phyloP scores from a whole-genome alignment of 345 rosid genomes.

The Heritiera fomes region DNA sequence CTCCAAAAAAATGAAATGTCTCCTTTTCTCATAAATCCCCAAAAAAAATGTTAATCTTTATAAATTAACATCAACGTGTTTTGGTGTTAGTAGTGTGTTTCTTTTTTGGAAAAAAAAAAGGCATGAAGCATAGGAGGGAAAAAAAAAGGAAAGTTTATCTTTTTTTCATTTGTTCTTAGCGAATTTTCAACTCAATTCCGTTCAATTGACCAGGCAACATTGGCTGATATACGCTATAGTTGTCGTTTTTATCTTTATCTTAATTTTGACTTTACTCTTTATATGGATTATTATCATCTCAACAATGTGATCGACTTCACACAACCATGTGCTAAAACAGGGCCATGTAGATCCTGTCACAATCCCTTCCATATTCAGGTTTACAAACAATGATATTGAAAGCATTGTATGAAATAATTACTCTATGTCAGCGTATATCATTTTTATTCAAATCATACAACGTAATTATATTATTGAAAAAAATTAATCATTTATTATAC shows the following conservation, averaged over 20 bases:
- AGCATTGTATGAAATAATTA: neutral
- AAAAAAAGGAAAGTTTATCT: neutral
- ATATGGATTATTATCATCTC: neutral
- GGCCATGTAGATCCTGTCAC: neutral
- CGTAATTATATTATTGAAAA: no score
- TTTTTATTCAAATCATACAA: no score
- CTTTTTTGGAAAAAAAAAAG: no score
- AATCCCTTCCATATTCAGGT: neutral
- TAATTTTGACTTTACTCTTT: neutral
- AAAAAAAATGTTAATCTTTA: no score
- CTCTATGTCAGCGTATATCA: no score
- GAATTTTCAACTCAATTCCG: neutral
- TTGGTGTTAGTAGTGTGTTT: no score
- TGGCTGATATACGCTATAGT: neutral
- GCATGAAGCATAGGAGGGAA: neutral
- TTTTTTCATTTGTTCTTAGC: neutral
- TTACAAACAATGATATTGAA: neutral
- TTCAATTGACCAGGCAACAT: neutral
- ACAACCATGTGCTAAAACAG: neutral
- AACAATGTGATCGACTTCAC: neutral
- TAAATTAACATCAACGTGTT: no score
- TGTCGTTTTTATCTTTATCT: neutral
- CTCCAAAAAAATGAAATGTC: no score
- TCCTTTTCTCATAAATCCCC: no score
- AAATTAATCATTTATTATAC: no score